phyloP scores from a whole-genome alignment of 805 yeast genomes.

The Starmerella roubikii region DNA sequence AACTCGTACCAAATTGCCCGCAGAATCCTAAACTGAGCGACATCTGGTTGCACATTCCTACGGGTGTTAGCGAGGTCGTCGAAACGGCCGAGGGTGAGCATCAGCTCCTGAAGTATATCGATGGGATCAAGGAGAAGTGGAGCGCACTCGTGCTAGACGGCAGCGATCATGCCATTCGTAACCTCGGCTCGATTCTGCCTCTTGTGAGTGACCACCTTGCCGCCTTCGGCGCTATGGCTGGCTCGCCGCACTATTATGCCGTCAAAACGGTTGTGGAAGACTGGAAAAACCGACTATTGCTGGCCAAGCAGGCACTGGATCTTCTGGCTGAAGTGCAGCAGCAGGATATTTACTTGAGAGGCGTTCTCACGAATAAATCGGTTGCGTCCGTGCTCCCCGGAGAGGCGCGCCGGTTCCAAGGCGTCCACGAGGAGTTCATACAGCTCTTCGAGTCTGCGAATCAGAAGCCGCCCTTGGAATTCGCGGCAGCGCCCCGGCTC shows the following conservation, averaged over 20 bases:
- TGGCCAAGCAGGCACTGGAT: constrained; percentile 40
- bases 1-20: constrained; percentile 20
- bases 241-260: constrained; percentile 44
- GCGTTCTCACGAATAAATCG: constrained; percentile 44
- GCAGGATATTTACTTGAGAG: constrained; percentile 79
- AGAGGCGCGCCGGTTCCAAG: constrained; percentile 54
- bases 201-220: constrained; percentile 47
- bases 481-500: constrained; percentile 37
- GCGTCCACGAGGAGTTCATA: constrained; percentile 25
- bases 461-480: constrained; percentile 39
- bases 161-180: constrained; percentile 43
- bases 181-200: constrained; percentile 54
- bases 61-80: constrained; percentile 40
- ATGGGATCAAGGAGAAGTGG: constrained; percentile 46
- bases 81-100: constrained; percentile 62
- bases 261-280: constrained; percentile 46
- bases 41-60: constrained; percentile 39
- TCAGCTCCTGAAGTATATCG: constrained; percentile 45
- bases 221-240: constrained; percentile 53
- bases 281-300: constrained; percentile 45
- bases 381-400: constrained; percentile 42
- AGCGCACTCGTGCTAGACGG: constrained; percentile 35
- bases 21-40: constrained; percentile 37
- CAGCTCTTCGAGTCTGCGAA: constrained; percentile 35
- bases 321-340: constrained; percentile 73